Percentiles rank a stretch among this genome's conserved stretches.
These are phyloP conservation scores for Talaromyces pinophilus DNA, from an alignment of 2,329 filamentous ascomycete species.

Conservation along the genomic window DNA sequence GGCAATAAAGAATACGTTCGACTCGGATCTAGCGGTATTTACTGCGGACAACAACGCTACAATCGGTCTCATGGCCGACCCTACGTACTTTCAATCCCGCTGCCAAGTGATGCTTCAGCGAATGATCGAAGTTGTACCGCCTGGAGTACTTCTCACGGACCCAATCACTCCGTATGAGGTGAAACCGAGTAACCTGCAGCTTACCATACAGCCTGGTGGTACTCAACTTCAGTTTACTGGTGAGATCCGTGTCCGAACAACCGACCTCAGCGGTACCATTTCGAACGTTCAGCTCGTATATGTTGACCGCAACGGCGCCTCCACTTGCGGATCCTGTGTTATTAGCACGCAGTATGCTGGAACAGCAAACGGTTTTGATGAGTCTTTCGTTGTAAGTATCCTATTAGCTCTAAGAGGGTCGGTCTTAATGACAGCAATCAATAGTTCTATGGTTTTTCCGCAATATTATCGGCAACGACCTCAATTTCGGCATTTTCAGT, in stretches of 20 bases:
- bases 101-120: constrained; percentile 21
- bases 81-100: constrained; percentile 19
- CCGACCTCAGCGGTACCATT: constrained; percentile 12
- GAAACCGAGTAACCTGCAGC: constrained; percentile 19
- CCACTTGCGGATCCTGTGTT: constrained; percentile 16
- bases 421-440: not conserved
- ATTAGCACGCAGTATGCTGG: constrained; percentile 18
- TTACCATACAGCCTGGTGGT: constrained; percentile 20
- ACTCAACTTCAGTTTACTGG: constrained; percentile 19
- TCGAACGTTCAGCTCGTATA: constrained; percentile 21
- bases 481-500: constrained; percentile 18
- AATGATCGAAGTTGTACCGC: constrained; percentile 21
- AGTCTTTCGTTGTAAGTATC: constrained; percentile 15
- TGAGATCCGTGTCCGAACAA: constrained; percentile 18
- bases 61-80: constrained; percentile 15
- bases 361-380: constrained; percentile 19
- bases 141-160: constrained; percentile 18
- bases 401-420: not conserved
- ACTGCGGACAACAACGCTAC: constrained; percentile 18
- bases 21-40: constrained; percentile 16
- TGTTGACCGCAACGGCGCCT: constrained; percentile 15
- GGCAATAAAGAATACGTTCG: constrained; percentile 16
- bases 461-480: constrained; percentile 5
- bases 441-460: constrained; percentile 21
- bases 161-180: constrained; percentile 22